A percentile compares a stretch with the other conserved stretches of the same genome.
phyloP scores from a whole-genome alignment of 257 asterid species.

The Solanum pimpinellifolium region DNA sequence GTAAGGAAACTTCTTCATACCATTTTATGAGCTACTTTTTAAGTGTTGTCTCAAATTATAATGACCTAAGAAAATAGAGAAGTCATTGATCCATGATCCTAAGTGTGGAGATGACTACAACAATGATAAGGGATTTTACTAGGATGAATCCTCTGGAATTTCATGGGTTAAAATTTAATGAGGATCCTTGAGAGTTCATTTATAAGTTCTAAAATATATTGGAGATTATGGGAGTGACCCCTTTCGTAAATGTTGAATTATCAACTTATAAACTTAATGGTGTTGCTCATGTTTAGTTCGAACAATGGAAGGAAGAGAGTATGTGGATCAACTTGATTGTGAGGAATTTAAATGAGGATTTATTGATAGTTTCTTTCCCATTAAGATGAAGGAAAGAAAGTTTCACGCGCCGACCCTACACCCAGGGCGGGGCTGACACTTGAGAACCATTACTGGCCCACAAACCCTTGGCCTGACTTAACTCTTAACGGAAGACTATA shows the following conservation, averaged over 20 bases:
- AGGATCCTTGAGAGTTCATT: not conserved
- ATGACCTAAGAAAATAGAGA: not conserved
- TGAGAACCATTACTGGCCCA: too few relatives aligned
- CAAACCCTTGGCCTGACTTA: too few relatives aligned
- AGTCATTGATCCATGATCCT: not conserved
- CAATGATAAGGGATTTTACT: not conserved
- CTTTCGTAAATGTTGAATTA: not conserved
- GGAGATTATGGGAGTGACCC: not conserved
- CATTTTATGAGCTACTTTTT: not conserved
- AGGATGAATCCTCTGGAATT: not conserved
- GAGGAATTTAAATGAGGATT: not conserved
- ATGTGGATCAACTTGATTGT: not conserved
- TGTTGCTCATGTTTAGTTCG: not conserved
- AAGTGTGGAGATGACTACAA: not conserved
- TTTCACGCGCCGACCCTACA: too few relatives aligned
- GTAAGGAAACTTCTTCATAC: not conserved
- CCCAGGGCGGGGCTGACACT: too few relatives aligned
- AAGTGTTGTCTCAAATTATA: not conserved
- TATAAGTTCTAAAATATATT: not conserved
- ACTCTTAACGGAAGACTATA: too few relatives aligned
- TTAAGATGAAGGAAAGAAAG: not conserved
- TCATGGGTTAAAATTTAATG: not conserved
- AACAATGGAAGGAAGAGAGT: not conserved
- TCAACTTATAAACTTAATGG: not conserved
- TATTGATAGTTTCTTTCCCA: not conserved